Evolutionary conservation across 2,329 filamentous ascomycete genomes (phyloP).

Genomic region (Immersiporthe knoxdaviesiana): DNA sequence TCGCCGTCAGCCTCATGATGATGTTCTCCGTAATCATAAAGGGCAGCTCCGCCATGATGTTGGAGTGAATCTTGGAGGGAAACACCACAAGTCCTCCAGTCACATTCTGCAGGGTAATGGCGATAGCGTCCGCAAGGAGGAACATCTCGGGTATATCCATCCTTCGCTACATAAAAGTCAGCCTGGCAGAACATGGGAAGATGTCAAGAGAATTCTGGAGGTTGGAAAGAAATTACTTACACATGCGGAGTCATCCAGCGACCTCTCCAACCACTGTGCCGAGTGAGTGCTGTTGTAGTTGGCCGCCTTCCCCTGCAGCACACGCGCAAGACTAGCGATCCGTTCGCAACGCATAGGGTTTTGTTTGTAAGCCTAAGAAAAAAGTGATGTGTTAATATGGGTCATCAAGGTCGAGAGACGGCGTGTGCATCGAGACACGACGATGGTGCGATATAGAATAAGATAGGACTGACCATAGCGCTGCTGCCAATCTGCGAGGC

Average conservation of each 20-base stretch:
- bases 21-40: slow-evolving; percentile 78
- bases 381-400: neutral
- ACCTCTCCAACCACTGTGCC: slow-evolving; percentile 70
- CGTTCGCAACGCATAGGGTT: slow-evolving; percentile 55
- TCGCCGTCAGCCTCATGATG: slow-evolving; percentile 76
- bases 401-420: neutral
- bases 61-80: slow-evolving; percentile 69
- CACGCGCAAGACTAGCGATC: slow-evolving; percentile 48
- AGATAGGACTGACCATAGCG: slow-evolving; percentile 47
- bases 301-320: slow-evolving; percentile 38
- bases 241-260: slow-evolving; percentile 72
- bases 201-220: neutral
- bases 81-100: slow-evolving; percentile 68
- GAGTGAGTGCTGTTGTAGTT: slow-evolving; percentile 68
- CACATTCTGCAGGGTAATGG: slow-evolving; percentile 51
- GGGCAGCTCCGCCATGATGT: slow-evolving; percentile 75
- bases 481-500: slow-evolving; percentile 71
- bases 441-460: neutral
- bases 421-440: neutral
- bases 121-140: slow-evolving; percentile 69
- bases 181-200: neutral
- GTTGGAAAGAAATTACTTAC: slow-evolving; percentile 37
- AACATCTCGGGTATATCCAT: slow-evolving; percentile 70
- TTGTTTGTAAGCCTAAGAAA: slow-evolving; percentile 47
- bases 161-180: slow-evolving; percentile 46